phyloP scores from a whole-genome alignment of 1,139 yeast genomes.

The Kluyveromyces sp. region DNA sequence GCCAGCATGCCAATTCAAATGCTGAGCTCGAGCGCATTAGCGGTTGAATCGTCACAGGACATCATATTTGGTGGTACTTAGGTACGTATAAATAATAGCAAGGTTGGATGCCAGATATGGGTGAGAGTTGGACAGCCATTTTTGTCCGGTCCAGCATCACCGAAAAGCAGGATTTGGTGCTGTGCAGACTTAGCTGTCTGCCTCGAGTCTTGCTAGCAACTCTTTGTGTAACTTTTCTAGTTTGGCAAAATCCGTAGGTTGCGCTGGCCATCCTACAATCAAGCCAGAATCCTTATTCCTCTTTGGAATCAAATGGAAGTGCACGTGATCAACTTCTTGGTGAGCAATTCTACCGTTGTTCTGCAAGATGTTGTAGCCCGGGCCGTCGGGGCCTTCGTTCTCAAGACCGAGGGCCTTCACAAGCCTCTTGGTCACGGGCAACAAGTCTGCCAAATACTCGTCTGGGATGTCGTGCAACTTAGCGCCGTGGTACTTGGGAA shows the following conservation, averaged over 20 bases:
- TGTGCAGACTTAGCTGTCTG: neutral
- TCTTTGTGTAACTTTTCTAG: slow-evolving; percentile 60
- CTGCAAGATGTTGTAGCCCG: slow-evolving; percentile 82
- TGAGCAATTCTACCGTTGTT: slow-evolving; percentile 93
- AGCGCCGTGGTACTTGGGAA: slow-evolving; percentile 90
- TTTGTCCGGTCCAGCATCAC: too few species aligned
- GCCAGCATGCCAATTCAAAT: too few species aligned
- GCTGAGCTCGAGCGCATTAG: too few species aligned
- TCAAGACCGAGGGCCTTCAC: slow-evolving; percentile 60
- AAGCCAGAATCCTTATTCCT: slow-evolving; percentile 62
- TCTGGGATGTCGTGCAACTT: slow-evolving; percentile 88
- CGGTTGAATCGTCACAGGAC: too few species aligned
- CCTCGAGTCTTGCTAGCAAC: slow-evolving; percentile 47
- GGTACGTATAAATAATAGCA: neutral
- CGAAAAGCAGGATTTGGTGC: too few species aligned
- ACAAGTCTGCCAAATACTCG: slow-evolving; percentile 73
- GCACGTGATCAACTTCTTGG: slow-evolving; percentile 92
- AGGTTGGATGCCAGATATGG: neutral
- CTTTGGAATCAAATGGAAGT: slow-evolving; percentile 93
- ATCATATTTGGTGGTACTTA: too few species aligned
- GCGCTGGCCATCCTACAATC: slow-evolving; percentile 89
- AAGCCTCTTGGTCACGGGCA: slow-evolving; percentile 82
- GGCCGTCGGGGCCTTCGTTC: slow-evolving; percentile 60
- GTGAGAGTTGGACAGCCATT: too few species aligned
- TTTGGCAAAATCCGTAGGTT: slow-evolving; percentile 62